Base-by-base conservation (phyloP, 2,329 filamentous ascomycete species). In the Colletotrichum camelliae region DNA sequence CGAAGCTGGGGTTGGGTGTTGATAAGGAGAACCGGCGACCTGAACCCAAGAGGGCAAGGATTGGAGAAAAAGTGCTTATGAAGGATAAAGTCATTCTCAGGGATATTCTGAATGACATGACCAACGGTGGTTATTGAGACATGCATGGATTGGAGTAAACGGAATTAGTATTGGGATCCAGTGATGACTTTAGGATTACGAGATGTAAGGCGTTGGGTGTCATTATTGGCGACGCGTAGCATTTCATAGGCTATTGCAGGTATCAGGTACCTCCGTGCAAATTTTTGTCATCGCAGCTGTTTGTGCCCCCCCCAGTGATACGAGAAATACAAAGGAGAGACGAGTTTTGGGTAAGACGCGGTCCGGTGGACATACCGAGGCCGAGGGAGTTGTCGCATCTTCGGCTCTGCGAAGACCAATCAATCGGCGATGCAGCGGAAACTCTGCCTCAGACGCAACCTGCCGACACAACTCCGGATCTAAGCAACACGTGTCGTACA, bases 101-200 rank as follows among this genome's bases (percentile, higher is more conserved):
- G 81, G 94, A 96, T 87, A 92, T 98, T 78, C 87, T 96, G 79
- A 95, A 97, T 84, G 94, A 96, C 78, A 87, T 92, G 85, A 89
- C 85, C 69, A 84, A 87, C 73, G 86, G 86, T 79, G 85, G 82
- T 80, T 87, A 84, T 81, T 85, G 71, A 77, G 55, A 58, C 71
- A 64, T 57, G 48, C 31, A 39, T 57, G 24, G 31, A 13, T 73
- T 76, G 74, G 68, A 74, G 73, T 70, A 70, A 39, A 61, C 35
- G 72, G 33, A 48, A 66, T 60, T 69, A 58, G 70, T 31, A 69
- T 65, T 13, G 33, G 31, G 9, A 31, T 35, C 31, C 29, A 37
- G 12, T 29, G 52, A 52, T n/a, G 37, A 21, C 39, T 68, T 48
- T 29, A 75, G 67, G 72, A 65, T 69, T 77, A 64, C 29, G 27